phyloP scores from a whole-genome alignment of 306 rosid species.

The Coriaria nepalensis region DNA sequence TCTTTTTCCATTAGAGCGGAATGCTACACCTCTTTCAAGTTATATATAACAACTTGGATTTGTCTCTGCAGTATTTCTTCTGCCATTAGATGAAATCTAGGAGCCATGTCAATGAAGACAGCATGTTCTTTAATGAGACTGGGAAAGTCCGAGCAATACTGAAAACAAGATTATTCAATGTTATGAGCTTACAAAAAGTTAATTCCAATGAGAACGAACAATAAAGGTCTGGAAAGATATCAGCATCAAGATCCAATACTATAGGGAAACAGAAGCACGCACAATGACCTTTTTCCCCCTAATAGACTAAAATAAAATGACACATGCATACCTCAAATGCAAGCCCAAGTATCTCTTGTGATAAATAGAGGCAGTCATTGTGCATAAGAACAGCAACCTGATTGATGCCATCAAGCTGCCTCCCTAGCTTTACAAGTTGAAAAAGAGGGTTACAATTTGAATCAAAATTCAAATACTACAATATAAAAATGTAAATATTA shows the following conservation, averaged over 20 bases:
- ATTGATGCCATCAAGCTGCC: conserved; percentile 81
- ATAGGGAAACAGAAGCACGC: neutral
- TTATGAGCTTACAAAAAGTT: conserved; percentile 17
- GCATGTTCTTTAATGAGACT: conserved; percentile 75
- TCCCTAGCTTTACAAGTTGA: conserved; percentile 86
- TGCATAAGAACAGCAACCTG: conserved; percentile 81
- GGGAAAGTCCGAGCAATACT: conserved; percentile 84
- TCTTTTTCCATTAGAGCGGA: conserved; percentile 10
- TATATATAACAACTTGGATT: conserved; percentile 58
- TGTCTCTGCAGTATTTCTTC: conserved; percentile 79
- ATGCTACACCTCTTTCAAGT: conserved; percentile 64
- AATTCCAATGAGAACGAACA: neutral
- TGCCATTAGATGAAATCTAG: conserved; percentile 72
- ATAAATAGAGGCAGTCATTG: conserved; percentile 81
- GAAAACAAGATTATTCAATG: conserved; percentile 19
- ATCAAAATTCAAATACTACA: conserved; percentile 5
- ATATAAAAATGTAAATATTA: neutral
- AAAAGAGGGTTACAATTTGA: conserved; percentile 19
- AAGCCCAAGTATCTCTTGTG: conserved; percentile 83
- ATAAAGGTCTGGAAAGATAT: neutral
- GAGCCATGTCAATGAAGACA: conserved; percentile 85
- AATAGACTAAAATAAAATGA: neutral
- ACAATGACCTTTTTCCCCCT: neutral
- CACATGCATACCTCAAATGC: conserved; percentile 68
- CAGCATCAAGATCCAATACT: neutral